Conservation (phyloP, 768 basidiomycete species). For the Thelephora aurantiotincta region DNA sequence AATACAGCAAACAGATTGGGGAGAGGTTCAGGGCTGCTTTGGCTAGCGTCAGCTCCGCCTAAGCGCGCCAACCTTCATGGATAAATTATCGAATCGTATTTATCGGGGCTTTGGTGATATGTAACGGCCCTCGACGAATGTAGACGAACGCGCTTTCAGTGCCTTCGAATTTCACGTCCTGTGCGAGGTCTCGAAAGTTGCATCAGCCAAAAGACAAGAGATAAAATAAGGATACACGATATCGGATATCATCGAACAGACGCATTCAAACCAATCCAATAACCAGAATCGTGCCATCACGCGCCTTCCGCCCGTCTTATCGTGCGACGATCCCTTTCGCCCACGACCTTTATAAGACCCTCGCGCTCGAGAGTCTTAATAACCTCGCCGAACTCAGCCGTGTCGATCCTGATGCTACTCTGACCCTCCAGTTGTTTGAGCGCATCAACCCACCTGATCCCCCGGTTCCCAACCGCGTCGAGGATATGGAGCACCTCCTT, state of each 20-base stretch:
- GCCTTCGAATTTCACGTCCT: neutral
- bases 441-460: conserved; percentile 76
- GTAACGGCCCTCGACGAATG: too few species aligned
- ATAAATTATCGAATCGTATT: too few species aligned
- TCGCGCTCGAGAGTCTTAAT: conserved; percentile 71
- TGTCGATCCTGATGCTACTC: conserved; percentile 70
- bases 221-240: neutral
- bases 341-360: conserved; percentile 73
- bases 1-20: too few species aligned
- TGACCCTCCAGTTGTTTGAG: conserved; percentile 68
- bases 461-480: conserved; percentile 34
- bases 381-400: conserved; percentile 70
- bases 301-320: conserved; percentile 51
- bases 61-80: too few species aligned
- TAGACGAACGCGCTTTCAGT: too few species aligned
- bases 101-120: too few species aligned
- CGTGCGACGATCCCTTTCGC: conserved; percentile 74
- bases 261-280: neutral
- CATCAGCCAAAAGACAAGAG: neutral
- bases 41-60: too few species aligned
- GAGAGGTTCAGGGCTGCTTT: too few species aligned
- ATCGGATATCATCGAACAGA: neutral
- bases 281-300: conserved; percentile 5
- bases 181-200: neutral
- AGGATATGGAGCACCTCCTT: conserved; percentile 61